Conservation (phyloP, 192 early-diverging fungal genomes). For the Jimgerdemannia lactiflua region DNA sequence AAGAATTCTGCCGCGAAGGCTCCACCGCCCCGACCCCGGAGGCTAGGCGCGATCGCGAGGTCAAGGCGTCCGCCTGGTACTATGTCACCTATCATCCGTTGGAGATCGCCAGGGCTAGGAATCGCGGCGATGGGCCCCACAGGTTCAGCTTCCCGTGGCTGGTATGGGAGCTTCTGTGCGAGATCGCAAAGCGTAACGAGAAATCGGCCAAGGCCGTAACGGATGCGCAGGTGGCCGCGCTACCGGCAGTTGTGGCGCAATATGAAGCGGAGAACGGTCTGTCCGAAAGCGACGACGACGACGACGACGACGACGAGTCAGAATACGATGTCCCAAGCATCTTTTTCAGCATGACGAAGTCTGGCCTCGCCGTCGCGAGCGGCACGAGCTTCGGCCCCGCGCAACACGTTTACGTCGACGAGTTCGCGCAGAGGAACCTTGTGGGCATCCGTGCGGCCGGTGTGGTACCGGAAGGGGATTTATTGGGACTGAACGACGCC, state of each 20-base stretch:
- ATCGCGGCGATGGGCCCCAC: background rate
- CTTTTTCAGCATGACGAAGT: background rate
- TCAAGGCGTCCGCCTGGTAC: conserved; percentile 68
- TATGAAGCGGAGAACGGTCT: background rate
- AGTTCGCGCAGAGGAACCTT: background rate
- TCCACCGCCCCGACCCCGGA: background rate
- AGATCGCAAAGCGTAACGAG: conserved; percentile 27
- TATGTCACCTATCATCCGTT: conserved; percentile 59
- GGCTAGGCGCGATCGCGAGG: conserved; percentile 20
- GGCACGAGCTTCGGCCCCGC: background rate
- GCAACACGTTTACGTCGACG: background rate
- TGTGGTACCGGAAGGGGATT: no score
- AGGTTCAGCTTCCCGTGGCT: conserved; percentile 48
- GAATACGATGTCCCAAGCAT: background rate
- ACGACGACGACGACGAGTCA: background rate
- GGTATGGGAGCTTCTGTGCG: conserved; percentile 36
- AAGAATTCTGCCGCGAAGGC: conserved; percentile 26
- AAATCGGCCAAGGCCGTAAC: background rate
- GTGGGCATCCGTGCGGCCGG: no score
- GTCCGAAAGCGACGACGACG: background rate
- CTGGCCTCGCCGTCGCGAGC: no score
- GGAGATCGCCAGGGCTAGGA: conserved; percentile 10
- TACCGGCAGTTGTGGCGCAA: conserved; percentile 1
- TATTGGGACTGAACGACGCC: no score
- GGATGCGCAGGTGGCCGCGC: background rate